These are phyloP conservation scores for Fagopyrum esculentum DNA, from an alignment of 148 eudicot genomes.

Conservation along the genomic window DNA sequence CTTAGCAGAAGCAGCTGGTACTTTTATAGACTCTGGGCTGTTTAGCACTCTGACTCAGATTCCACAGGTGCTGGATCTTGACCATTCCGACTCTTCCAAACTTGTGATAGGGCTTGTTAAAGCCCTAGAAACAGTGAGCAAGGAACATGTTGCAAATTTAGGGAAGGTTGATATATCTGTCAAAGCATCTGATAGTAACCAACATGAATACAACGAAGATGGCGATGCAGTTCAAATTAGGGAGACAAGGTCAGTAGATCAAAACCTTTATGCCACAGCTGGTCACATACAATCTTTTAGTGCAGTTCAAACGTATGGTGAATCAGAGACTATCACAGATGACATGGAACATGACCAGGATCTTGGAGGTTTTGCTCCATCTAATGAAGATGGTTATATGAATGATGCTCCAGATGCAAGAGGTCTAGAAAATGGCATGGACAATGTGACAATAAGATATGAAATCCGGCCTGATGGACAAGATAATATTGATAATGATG, in stretches of 20 bases:
- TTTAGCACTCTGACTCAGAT: conserved; percentile 63
- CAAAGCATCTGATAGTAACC: conserved; percentile 49
- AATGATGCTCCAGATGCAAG: conserved; percentile 65
- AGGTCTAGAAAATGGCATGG: conserved; percentile 61
- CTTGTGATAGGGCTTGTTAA: conserved; percentile 72
- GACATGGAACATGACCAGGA: conserved; percentile 99
- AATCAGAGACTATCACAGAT: conserved; percentile 79
- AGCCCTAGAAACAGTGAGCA: conserved; percentile 80
- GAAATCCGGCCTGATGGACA: conserved; percentile 62
- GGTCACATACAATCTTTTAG: conserved; percentile 43
- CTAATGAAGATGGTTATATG: conserved; percentile 84
- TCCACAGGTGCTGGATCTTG: conserved; percentile 77
- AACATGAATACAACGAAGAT: conserved; percentile 35
- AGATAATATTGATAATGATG: conserved; percentile 57
- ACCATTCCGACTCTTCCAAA: conserved; percentile 68
- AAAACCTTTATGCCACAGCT: conserved; percentile 34
- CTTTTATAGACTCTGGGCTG: conserved; percentile 84
- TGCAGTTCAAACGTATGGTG: conserved; percentile 47
- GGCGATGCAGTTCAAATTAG: conserved; percentile 35
- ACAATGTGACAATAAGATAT: conserved; percentile 51
- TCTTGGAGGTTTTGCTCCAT: conserved; percentile 67
- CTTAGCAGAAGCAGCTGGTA: conserved; percentile 82
- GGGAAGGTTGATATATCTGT: conserved; percentile 48
- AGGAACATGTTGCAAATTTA: conserved; percentile 56
- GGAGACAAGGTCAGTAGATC: conserved; percentile 45